Evolutionary conservation across 2,329 filamentous ascomycete species (phyloP).

Genomic region (Lasiodiplodia gonubiensis): DNA sequence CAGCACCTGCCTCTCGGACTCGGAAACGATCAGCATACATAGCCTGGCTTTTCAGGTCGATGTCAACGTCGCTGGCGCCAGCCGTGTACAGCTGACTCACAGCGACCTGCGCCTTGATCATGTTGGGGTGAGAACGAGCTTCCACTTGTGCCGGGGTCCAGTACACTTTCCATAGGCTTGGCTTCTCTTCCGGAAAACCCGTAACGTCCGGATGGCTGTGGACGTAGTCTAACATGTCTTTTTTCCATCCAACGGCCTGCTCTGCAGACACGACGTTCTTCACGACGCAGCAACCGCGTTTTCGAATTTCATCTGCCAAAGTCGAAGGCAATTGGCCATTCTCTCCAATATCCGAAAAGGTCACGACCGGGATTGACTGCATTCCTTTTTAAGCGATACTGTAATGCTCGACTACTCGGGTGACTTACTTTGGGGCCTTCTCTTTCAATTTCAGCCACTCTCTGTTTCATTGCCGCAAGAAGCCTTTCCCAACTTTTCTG

Average conservation of each 20-base stretch:
- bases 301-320: background rate
- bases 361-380: background rate
- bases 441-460: too few species aligned
- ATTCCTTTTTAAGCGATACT: too few species aligned
- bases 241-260: background rate
- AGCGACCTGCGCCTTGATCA: slow-evolving; percentile 1
- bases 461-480: too few species aligned
- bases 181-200: background rate
- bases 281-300: background rate
- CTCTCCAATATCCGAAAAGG: background rate
- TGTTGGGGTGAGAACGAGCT: slow-evolving; percentile 7
- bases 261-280: background rate
- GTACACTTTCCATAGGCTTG: background rate
- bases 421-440: too few species aligned
- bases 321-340: background rate
- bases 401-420: too few species aligned
- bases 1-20: background rate
- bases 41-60: slow-evolving; percentile 1
- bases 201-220: too few species aligned
- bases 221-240: too few species aligned
- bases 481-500: too few species aligned
- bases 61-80: background rate
- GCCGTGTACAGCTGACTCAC: slow-evolving; percentile 7
- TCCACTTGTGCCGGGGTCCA: slow-evolving; percentile 1
- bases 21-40: slow-evolving; percentile 9